A percentile compares a stretch with the other conserved stretches of the same genome.
These are phyloP conservation scores for Penicillium antarcticum DNA, from an alignment of 495 filamentous ascomycete species.

Conservation along the genomic window DNA sequence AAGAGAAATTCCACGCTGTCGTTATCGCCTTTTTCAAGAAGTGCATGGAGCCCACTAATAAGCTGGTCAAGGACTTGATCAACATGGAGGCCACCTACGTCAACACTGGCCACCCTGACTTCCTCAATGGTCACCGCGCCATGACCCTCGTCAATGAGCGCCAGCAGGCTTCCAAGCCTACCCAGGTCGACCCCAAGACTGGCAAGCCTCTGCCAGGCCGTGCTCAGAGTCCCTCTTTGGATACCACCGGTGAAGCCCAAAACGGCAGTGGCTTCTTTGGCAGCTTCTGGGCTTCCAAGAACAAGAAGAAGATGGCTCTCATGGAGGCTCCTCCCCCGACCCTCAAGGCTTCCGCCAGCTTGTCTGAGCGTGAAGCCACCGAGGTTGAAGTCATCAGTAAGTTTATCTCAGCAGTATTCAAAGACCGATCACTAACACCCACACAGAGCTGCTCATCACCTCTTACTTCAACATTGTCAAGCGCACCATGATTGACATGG, in stretches of 20 bases:
- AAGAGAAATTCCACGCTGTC: slow-evolving; percentile 96
- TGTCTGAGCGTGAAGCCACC: slow-evolving; percentile 87
- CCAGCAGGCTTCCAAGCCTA: slow-evolving; percentile 74
- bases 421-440: slow-evolving; percentile 2
- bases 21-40: slow-evolving; percentile 97
- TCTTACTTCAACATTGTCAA: slow-evolving; percentile 98
- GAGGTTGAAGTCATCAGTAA: slow-evolving; percentile 98
- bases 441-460: slow-evolving; percentile 82
- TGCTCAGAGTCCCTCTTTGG: slow-evolving; percentile 64
- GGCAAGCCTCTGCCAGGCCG: slow-evolving; percentile 86
- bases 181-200: slow-evolving; percentile 98
- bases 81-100: slow-evolving; percentile 95
- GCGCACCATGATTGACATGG: slow-evolving; percentile 99
- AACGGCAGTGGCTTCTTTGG: slow-evolving; percentile 84
- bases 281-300: slow-evolving; percentile 95
- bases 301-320: slow-evolving; percentile 99
- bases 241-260: slow-evolving; percentile 52
- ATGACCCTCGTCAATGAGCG: slow-evolving; percentile 98
- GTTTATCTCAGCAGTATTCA: slow-evolving; percentile 29
- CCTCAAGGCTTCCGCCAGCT: slow-evolving; percentile 86
- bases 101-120: slow-evolving; percentile 98
- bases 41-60: slow-evolving; percentile 94
- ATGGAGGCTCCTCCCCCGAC: slow-evolving; percentile 94
- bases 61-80: slow-evolving; percentile 90
- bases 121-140: slow-evolving; percentile 89